Evolutionary conservation across 768 basidiomycete genomes (phyloP), one percentile per base, ranked within the genome.

Genomic region (Tubosaeta sp.): DNA sequence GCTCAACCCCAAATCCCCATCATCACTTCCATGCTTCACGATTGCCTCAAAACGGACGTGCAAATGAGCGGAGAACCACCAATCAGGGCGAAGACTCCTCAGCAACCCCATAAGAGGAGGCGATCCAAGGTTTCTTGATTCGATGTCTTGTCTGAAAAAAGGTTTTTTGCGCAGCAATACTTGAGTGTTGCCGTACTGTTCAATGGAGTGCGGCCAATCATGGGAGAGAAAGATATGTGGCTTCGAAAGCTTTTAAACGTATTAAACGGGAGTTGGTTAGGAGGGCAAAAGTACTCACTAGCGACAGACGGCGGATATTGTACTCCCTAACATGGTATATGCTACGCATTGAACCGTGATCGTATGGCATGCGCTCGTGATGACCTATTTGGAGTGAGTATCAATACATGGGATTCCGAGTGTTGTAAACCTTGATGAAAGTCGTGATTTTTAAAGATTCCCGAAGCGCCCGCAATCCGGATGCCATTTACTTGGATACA

Each of bases 61-160:
- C 44, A 97, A 61, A 69, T 97, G 95, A 0, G 93, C 94, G 4
- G 90, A 70, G 66, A 96, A 96, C 95, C 94, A 98, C 82, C 90
- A 87, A 41, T 76, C 60, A 0, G 94, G 94, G 59, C 80, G 76
- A 29, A 96, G 74, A 22, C 76, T 84, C 29, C 71, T 73, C 21
- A 98, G 69, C 1, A 97, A 74, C 12, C 81, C 82, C 77, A 88
- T 84, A 31, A 95, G 71, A 7, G 93, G 94, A 14, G 89, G 92
- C 1, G 91, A 94, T 22, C 94, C 95, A 12, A 96, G 80, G 12
- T 69, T 74, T 31, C 88, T 86, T 30, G 57, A 71, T 18, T 73
- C 65, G 53, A 94, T 76, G 68, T 97, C 91, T 22, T 74, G 70
- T 31, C 75, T 74, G 63, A 97, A 86, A 70, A 86, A 88, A 1